Base-by-base conservation (phyloP, 2,329 filamentous ascomycete species). In the Aschersonia sp. region DNA sequence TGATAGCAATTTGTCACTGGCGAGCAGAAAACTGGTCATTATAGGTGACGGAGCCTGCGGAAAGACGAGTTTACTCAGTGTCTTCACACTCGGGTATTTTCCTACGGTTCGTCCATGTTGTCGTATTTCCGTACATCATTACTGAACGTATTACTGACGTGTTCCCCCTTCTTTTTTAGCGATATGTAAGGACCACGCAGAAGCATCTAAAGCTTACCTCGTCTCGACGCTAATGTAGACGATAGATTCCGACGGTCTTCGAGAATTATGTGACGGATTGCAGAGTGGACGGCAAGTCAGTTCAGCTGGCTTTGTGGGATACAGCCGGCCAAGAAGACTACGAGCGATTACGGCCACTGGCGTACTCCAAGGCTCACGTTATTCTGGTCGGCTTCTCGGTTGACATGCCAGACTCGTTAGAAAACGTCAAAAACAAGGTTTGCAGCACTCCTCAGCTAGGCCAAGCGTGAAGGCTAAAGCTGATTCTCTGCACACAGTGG, bases 181-280 rank as follows among this genome's bases (percentile, higher is more conserved):
- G 80, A 64, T 81, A 78, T 61, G 74, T 78, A 67, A 72, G 71
- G 65, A 44, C 12, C 41, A 31, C 48, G 20, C 31, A 38, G 1
- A 29, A 40, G 48, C 40, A 43, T 46, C 48, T 5, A 43, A 29
- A 30, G 32, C n/a, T 50, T 9, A 28, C 47, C 4, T 51, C 31
- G 48, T 48, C 35, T 48, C 45, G 45, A 47, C 54, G 52, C 51
- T 61, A 49, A 62, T 53, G n/a, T 46, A 40, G 12, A 12, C 5
- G 7, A 30, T 31, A 65, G 83, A 89, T 95, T 46, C 92, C 92
- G 1, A 98, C 92, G 44, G 92, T 98, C 40, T 98, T 98, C 67
- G 92, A 98, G 64, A 98, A 98, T 71, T 98, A 98, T 61, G 92
- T 98, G 54, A 98, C 92, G 57, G 92, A 98, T 70, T 98, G 92